Base-by-base conservation (phyloP, 768 basidiomycete genomes). In the Candolleomyces eurysporus region DNA sequence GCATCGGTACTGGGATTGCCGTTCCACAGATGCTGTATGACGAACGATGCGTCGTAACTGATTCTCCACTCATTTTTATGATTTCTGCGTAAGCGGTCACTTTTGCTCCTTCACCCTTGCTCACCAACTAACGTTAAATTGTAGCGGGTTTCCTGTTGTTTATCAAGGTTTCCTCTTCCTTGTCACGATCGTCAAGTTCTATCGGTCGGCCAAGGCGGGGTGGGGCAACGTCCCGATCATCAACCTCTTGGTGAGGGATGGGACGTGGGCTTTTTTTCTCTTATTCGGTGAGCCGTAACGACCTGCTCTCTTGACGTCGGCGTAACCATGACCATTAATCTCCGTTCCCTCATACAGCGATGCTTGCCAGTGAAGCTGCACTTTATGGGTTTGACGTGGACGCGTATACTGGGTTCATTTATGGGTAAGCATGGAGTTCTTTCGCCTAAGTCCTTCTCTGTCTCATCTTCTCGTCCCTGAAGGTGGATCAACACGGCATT, bases 211-310 rank as follows among this genome's bases (percentile, higher is more conserved):
- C 6, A 75, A 74, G 43, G 67, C 67, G 0, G 78, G 78, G 9
- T 78, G 77, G 78, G 78, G 76, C 21, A 72, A 77, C 50, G 72
- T 75, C 1, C 80, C 78, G 0, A 66, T 82, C 10, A 64, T 80
- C 17, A 61, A 70, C 9, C 64, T 82, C 49, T 69, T 83, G n/a
- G 69, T 79, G 66, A 74, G 76, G 30, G 82, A 83, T 67, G 77
- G 81, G 6, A 74, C 76, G 6, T 76, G 77, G 71, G 77, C 78
- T 2, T 81, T 79, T 66, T 53, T 78, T 46, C 46, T 77, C 2
- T 61, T 81, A 11, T 78, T 79, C 61, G 58, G 82, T 82, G 61
- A 61, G 67, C 56, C 3, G 5, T 4, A 36, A 36, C 30, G 14
- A n/a, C 31, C n/a, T 16, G 31, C 17, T 16, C 39, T 31, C 42